Percentiles rank a stretch among this genome's conserved stretches.
These are phyloP conservation scores for Haplosporangium sp. DNA, from an alignment of 371 early-diverging fungal genomes.

Conservation along the genomic window DNA sequence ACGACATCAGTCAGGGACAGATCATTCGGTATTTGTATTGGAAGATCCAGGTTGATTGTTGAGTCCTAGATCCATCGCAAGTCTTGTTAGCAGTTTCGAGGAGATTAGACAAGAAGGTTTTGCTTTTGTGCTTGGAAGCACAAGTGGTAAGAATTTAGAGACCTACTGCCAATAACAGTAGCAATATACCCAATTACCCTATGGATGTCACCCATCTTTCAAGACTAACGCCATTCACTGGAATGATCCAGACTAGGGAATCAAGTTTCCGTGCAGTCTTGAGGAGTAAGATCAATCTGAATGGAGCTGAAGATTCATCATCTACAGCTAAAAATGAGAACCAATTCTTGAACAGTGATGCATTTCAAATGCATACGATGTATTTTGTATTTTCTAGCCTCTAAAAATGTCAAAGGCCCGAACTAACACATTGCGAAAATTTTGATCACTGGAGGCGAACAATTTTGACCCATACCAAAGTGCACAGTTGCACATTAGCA, in stretches of 20 bases:
- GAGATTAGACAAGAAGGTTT: constrained; percentile 45
- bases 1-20: constrained; percentile 27
- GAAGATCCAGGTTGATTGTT: constrained; percentile 40
- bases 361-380: constrained; percentile 18
- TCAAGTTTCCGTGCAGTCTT: constrained; percentile 25
- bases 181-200: constrained; percentile 5
- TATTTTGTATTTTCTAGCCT: too few relatives aligned
- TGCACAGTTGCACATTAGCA: constrained; percentile 41
- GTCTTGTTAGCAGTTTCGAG: constrained; percentile 23
- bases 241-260: constrained; percentile 34
- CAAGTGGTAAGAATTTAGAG: constrained; percentile 30
- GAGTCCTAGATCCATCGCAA: constrained; percentile 29
- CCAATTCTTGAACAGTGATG: constrained; percentile 22
- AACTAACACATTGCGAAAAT: constrained; percentile 24
- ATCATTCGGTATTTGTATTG: constrained; percentile 34
- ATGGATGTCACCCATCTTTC: constrained; percentile 30
- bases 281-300: constrained; percentile 25
- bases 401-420: too few relatives aligned
- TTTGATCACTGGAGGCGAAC: constrained; percentile 23
- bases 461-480: constrained; percentile 47
- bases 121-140: constrained; percentile 39
- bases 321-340: constrained; percentile 11
- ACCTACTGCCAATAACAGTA: background rate
- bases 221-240: constrained; percentile 28
- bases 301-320: constrained; percentile 8